Base-by-base conservation (phyloP, 2,329 filamentous ascomycete species). In the Nemania abortiva region DNA sequence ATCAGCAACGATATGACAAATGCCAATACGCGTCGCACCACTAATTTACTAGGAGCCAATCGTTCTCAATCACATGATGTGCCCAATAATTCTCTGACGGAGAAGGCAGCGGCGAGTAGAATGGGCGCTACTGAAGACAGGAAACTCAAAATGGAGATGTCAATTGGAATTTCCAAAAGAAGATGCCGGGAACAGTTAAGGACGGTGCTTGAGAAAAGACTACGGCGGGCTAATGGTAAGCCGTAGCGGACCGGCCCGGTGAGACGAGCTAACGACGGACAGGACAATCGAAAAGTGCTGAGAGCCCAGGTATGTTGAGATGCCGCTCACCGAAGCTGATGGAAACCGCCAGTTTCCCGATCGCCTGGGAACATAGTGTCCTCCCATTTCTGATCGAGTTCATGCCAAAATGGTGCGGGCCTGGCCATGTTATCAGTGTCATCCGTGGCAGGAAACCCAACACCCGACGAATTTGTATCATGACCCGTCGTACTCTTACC, bases 301-400 rank as follows among this genome's bases (percentile, higher is more conserved):
- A 80, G 20, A 82, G 78, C 56, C 78, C 81, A 11, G 77, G 76
- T 6, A 74, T 75, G 22, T 52, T 76, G 11, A 67, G 75, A 65
- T 74, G 69, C 47, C 77, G 74, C 34, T 76, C 74, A 10, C 76
- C 76, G 2, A 76, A 72, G 15, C 71, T 77, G 13, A 54, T 79
- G 49, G 82, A 83, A 37, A 74, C 74, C 0, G 76, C 79, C 0
- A 80, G 74, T 63, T 84, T 84, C 62, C 79, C 82, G 0, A 63
- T 84, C 0, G 69, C 83, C 4, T 84, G 82, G 76, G 83, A 84
- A 58, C 82, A 84, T 50, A 77, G 79, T 10, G 75, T 84, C 1
- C 79, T 84, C 1, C 83, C 83, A 2, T 84, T 84, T 64, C 76
- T 84, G 0, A 72, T 78, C 57, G 80, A 82, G 52, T 80, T 83